Percentiles rank a stretch among this genome's conserved stretches.
Conservation (phyloP, 2,329 filamentous ascomycete genomes). For the Aspergillus sp. region DNA sequence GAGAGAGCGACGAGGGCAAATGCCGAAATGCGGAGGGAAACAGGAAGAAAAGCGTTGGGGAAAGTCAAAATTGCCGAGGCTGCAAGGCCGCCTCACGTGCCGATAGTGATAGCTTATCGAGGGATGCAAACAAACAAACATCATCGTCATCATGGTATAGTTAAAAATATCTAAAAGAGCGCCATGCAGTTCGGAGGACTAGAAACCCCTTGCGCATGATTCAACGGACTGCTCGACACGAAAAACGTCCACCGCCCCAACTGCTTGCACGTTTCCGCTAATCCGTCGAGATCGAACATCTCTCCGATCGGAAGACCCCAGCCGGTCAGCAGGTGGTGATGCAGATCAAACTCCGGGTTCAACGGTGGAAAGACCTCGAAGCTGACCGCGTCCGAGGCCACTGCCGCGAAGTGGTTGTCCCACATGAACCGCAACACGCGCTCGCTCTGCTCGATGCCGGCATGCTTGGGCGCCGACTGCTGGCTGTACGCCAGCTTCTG, state of each 20-base stretch:
- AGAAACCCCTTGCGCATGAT: conserved; percentile 39
- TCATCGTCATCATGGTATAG: not conserved
- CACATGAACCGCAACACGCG: conserved; percentile 57
- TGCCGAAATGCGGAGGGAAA: not conserved
- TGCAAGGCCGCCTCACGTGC: not conserved
- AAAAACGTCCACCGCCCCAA: conserved; percentile 40
- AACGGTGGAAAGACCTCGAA: conserved; percentile 53
- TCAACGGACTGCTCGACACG: conserved; percentile 41
- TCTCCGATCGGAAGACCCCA: conserved; percentile 42
- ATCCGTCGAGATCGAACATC: conserved; percentile 41
- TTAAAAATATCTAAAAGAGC: conserved; percentile 32
- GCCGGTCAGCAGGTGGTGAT: conserved; percentile 37
- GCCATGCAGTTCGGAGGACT: conserved; percentile 46
- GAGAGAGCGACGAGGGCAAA: not conserved
- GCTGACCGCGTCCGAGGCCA: conserved; percentile 60
- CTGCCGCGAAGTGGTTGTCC: conserved; percentile 59
- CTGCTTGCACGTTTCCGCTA: conserved; percentile 33
- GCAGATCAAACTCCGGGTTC: conserved; percentile 34
- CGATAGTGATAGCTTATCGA: conserved; percentile 3
- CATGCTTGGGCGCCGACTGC: conserved; percentile 32
- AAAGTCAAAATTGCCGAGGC: not conserved
- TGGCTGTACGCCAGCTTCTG: conserved; percentile 31
- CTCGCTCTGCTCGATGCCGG: conserved; percentile 40
- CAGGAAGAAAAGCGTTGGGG: conserved; percentile 2
- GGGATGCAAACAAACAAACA: not conserved